Conservation (phyloP, 2,329 filamentous ascomycete species). For the Aspergillus hortae region DNA sequence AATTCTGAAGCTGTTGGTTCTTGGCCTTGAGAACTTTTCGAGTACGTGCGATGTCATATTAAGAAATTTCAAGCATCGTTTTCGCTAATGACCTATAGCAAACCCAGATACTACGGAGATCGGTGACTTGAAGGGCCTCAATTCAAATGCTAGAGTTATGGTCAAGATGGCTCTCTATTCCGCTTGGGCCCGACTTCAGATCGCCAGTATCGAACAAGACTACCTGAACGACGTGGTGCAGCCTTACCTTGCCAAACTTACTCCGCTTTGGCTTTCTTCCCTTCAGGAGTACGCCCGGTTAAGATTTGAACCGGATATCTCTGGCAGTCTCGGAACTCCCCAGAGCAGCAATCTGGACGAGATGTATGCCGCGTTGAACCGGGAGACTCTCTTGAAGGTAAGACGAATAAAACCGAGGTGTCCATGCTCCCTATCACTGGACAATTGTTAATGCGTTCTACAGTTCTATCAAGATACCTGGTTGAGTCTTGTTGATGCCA, state of each 20-base stretch:
- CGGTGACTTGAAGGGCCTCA: constrained; percentile 86
- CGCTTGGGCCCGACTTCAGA: constrained; percentile 94
- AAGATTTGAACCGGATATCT: constrained; percentile 95
- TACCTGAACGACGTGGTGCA: constrained; percentile 86
- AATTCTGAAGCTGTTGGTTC: constrained; percentile 88
- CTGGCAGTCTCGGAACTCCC: constrained; percentile 78
- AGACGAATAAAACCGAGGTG: background rate
- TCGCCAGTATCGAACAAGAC: constrained; percentile 86
- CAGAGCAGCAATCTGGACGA: constrained; percentile 84
- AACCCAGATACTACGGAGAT: constrained; percentile 81
- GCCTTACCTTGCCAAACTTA: constrained; percentile 83
- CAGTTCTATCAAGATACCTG: constrained; percentile 95
- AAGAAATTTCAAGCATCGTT: background rate
- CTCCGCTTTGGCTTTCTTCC: constrained; percentile 90
- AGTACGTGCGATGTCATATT: constrained; percentile 40
- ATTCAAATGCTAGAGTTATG: constrained; percentile 96
- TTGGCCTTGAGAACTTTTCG: constrained; percentile 87
- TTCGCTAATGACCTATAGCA: constrained; percentile 29
- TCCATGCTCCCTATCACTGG: background rate
- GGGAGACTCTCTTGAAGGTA: constrained; percentile 80
- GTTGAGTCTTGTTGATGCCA: constrained; percentile 94
- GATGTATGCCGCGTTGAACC: constrained; percentile 90
- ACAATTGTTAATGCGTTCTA: background rate
- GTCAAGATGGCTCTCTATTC: constrained; percentile 97
- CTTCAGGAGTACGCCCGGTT: constrained; percentile 89